Percentiles rank a stretch among this genome's conserved stretches.
Evolutionary conservation across 192 early-diverging fungal species (phyloP).

Genomic region (Linnemannia elongata): DNA sequence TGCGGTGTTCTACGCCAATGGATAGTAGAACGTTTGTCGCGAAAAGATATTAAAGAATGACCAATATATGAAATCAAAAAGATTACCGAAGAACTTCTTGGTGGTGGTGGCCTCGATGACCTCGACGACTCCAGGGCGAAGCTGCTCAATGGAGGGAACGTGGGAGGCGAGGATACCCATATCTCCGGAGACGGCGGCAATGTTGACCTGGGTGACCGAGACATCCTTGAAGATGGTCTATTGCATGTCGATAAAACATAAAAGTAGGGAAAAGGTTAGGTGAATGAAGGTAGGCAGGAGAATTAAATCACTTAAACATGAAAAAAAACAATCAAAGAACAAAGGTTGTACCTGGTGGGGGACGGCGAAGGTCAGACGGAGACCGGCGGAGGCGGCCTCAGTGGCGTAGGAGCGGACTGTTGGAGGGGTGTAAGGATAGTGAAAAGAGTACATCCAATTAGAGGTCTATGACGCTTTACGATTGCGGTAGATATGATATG

Average conservation of each 20-base stretch:
- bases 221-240: conserved; percentile 80
- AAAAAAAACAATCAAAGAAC: neutral
- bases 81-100: conserved; percentile 93
- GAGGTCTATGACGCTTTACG: neutral
- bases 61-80: neutral
- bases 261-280: neutral
- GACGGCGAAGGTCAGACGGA: conserved; percentile 89
- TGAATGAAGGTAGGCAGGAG: neutral
- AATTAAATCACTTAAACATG: neutral
- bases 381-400: conserved; percentile 75
- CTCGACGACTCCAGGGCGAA: conserved; percentile 91
- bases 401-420: conserved; percentile 85
- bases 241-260: neutral
- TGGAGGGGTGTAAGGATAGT: neutral
- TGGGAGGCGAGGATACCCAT: conserved; percentile 99
- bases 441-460: neutral
- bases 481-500: neutral
- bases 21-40: neutral
- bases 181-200: conserved; percentile 92
- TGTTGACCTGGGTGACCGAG: conserved; percentile 92
- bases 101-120: conserved; percentile 78
- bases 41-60: neutral
- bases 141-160: conserved; percentile 96
- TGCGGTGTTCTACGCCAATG: no score
- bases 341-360: conserved; percentile 83